A percentile compares a stretch with the other conserved stretches of the same genome.
phyloP scores from a whole-genome alignment of 139 green algal genomes.

The Pleodorina starrii region DNA sequence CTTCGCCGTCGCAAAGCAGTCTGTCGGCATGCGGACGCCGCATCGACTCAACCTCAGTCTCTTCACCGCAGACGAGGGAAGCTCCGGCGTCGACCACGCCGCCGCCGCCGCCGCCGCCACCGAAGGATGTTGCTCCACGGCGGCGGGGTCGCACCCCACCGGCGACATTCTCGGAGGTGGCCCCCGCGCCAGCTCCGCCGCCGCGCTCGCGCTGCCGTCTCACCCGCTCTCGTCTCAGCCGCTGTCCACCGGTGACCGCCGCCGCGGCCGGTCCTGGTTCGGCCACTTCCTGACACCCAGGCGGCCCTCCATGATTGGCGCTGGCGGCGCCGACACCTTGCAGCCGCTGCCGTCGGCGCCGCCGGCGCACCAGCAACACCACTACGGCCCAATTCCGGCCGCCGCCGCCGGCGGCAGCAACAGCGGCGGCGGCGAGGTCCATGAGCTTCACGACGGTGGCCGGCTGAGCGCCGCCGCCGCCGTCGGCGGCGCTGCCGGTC shows the following conservation, averaged over 20 bases:
- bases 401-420: not conserved
- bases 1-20: not conserved
- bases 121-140: not conserved
- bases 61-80: not conserved
- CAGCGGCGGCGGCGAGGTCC: not conserved
- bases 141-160: not conserved
- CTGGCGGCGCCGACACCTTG: not conserved
- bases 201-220: not conserved
- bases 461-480: not conserved
- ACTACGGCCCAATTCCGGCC: not conserved
- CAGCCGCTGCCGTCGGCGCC: not conserved
- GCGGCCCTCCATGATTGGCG: not conserved
- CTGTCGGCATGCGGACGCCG: not conserved
- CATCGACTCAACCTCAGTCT: not conserved
- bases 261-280: not conserved
- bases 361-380: not conserved
- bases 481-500: not conserved
- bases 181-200: not conserved
- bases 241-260: not conserved
- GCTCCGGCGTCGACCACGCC: not conserved
- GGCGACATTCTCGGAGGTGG: not conserved
- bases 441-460: not conserved
- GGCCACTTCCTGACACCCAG: not conserved
- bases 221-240: not conserved
- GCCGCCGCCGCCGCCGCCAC: not conserved